Percentiles rank a stretch among this genome's conserved stretches.
phyloP scores from a whole-genome alignment of 208 protist species.

The Crithidia bombi region DNA sequence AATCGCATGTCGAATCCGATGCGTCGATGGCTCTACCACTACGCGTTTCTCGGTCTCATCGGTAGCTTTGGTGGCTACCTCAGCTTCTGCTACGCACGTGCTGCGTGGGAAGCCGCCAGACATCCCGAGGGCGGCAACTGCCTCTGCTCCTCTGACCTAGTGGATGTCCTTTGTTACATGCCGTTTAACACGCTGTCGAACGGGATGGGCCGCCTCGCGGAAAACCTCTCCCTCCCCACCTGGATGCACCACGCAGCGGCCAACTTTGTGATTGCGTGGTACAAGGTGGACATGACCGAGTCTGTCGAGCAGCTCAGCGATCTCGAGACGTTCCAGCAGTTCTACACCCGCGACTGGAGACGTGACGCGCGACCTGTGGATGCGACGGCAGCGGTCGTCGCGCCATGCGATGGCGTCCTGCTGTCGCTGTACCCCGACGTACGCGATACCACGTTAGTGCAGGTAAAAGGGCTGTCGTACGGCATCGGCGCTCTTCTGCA shows the following conservation, averaged over 20 bases:
- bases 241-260: conserved; percentile 57
- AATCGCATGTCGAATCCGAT: conserved; percentile 58
- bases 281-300: conserved; percentile 57
- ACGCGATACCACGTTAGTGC: conserved; percentile 46
- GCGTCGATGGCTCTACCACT: conserved; percentile 82
- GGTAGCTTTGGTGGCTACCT: conserved; percentile 42
- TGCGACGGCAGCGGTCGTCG: conserved; percentile 32
- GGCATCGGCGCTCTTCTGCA: conserved; percentile 70
- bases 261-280: conserved; percentile 52
- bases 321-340: conserved; percentile 76
- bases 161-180: conserved; percentile 70
- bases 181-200: conserved; percentile 75
- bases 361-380: conserved; percentile 47
- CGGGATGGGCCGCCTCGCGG: conserved; percentile 46
- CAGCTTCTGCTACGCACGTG: conserved; percentile 52
- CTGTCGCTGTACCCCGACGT: conserved; percentile 51
- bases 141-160: conserved; percentile 61
- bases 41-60: conserved; percentile 41
- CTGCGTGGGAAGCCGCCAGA: conserved; percentile 57
- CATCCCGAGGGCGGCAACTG: conserved; percentile 36
- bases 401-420: conserved; percentile 81
- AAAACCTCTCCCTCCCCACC: conserved; percentile 41
- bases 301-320: conserved; percentile 24
- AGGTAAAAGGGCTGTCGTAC: conserved; percentile 85
- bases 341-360: conserved; percentile 77